These are phyloP conservation scores for Globisporangium irregulare DNA, from an alignment of 352 stramenopile species.

Conservation along the genomic window DNA sequence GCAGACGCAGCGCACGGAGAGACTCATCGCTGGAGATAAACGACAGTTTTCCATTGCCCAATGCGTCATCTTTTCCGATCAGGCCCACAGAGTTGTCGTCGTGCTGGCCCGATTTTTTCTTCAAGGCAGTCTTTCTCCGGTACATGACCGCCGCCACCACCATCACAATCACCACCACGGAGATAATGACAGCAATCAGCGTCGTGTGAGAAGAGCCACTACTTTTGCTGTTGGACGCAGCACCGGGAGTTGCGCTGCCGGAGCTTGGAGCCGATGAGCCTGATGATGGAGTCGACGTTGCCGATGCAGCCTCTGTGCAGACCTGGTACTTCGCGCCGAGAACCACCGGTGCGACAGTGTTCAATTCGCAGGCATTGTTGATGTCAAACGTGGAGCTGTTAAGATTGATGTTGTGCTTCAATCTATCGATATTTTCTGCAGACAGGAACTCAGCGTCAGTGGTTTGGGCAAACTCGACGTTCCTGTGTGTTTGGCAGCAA, in stretches of 20 bases:
- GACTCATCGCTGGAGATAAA: slow-evolving; percentile 73
- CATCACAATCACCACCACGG: slow-evolving; percentile 36
- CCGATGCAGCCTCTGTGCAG: too few relatives aligned
- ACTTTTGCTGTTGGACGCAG: too few relatives aligned
- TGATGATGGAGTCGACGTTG: too few relatives aligned
- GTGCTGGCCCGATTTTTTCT: slow-evolving; percentile 9
- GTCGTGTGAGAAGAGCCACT: slow-evolving; percentile 6
- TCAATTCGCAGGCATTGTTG: too few relatives aligned
- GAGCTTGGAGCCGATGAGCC: too few relatives aligned
- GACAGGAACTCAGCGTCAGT: neutral
- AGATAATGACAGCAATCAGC: slow-evolving; percentile 50
- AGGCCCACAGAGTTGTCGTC: slow-evolving; percentile 36
- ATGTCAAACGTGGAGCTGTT: too few relatives aligned
- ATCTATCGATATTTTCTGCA: neutral
- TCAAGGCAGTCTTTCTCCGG: slow-evolving; percentile 22
- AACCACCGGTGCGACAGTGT: too few relatives aligned
- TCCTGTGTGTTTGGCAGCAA: neutral
- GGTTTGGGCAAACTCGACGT: neutral
- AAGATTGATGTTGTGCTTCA: too few relatives aligned
- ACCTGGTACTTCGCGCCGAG: too few relatives aligned
- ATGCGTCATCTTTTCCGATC: slow-evolving; percentile 42
- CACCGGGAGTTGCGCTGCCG: too few relatives aligned
- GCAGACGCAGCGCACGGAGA: slow-evolving; percentile 46
- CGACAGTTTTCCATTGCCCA: slow-evolving; percentile 34
- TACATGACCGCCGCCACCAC: slow-evolving; percentile 40